Evolutionary conservation across 2,329 filamentous ascomycete genomes (phyloP).

Genomic region (Monilinia fructigena): DNA sequence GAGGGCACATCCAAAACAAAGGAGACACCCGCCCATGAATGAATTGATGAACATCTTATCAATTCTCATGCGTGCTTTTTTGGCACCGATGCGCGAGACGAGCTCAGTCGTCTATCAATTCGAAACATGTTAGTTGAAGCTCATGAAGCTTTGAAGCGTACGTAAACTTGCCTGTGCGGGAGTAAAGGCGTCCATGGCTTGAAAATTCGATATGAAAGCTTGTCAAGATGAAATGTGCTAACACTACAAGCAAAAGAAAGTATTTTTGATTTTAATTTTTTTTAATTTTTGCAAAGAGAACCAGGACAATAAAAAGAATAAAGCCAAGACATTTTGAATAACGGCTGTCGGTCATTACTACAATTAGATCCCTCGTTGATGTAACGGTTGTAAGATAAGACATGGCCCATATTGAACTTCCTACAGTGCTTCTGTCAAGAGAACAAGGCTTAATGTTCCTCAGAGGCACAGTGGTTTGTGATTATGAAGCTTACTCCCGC

Average conservation of each 20-base stretch:
- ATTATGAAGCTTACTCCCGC: neutral
- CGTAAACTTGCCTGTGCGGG: conserved; percentile 38
- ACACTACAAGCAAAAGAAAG: neutral
- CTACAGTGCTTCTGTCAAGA: neutral
- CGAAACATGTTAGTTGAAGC: conserved; percentile 13
- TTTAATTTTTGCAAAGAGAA: neutral
- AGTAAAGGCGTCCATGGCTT: conserved; percentile 45
- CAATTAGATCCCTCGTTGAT: neutral
- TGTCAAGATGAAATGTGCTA: neutral
- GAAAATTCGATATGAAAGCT: conserved; percentile 3
- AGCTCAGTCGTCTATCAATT: conserved; percentile 49
- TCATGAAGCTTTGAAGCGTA: neutral
- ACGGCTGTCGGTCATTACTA: conserved; percentile 4
- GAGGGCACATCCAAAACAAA: conserved; percentile 52
- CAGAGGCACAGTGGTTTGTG: conserved; percentile 2
- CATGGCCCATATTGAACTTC: conserved; percentile 8
- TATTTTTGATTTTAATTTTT: neutral
- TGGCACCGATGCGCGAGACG: conserved; percentile 49
- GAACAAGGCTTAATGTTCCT: neutral
- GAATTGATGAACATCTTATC: conserved; percentile 54
- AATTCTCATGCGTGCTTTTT: conserved; percentile 52
- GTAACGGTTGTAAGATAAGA: conserved; percentile 7
- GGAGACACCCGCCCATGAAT: conserved; percentile 51
- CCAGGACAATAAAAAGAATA: neutral
- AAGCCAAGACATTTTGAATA: conserved; percentile 10